Base-by-base conservation (phyloP, 2,329 filamentous ascomycete genomes). In the Fusarium nisikadoi region DNA sequence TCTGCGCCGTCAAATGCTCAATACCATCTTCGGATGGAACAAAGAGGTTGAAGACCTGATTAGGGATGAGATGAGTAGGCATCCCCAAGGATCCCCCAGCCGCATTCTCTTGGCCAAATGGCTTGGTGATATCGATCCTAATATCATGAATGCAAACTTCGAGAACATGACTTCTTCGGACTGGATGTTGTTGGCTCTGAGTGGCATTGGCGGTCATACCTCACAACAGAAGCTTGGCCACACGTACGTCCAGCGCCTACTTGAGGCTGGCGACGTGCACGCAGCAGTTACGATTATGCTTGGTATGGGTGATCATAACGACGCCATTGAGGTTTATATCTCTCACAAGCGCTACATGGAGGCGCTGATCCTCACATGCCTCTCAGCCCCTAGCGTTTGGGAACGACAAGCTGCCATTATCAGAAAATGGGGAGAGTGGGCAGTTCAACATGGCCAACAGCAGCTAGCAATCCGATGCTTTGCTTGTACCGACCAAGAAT, bases 111-210 rank as follows among this genome's bases (percentile, higher is more conserved):
- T 99, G 8, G 88, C 94, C 3, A 97, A 97, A 81, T 99, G 96
- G 96, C 88, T 99, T 0, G 94, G 95, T 19, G 93, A 97, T 69
- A 90, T 94, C 41, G 91, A 94, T 65, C 88, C 92, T 1, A 94
- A 97, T 76, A 88, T 94, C 43, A 93, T 97, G 88, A 88, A 91
- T 16, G 90, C 93, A 5, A 93, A 90, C 46, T 92, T 94, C 0
- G 91, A 95, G 73, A 92, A 93, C n/a, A 95, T 96, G 88, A 95
- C 94, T 14, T 94, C 93, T 5, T 93, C 94, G 0, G 96, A 98
- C 81, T 99, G 96, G 96, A 98, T 99, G 94, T 84, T 98, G 65
- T 85, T 99, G 39, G 95, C 96, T 16, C 83, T 99, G 56, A 97
- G 94, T 78, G 93, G 94, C 43, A 97, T 98, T 82, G 94, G 93